Evolutionary conservation across 225 moss, liverwort and hornwort species (phyloP), one percentile per base, ranked within the genome.

Genomic region (Takakia lepidozioides): DNA sequence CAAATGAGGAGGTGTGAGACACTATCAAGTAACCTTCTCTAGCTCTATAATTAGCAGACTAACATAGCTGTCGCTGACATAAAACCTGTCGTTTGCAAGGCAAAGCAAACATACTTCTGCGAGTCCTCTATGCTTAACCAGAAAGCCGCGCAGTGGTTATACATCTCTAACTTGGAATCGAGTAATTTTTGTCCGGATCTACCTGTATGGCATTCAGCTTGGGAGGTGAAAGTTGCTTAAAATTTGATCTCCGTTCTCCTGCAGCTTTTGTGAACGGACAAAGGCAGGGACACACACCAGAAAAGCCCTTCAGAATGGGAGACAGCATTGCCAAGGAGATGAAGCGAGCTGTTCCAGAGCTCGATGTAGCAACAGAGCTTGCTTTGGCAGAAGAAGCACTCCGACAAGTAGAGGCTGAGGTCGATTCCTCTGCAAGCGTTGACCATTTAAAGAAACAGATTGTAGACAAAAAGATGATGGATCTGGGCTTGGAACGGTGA

Each of bases 181-280:
- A n/a, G n/a, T n/a, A n/a, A n/a, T n/a, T n/a, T n/a, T n/a, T n/a
- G n/a, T n/a, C n/a, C n/a, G n/a, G n/a, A n/a, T n/a, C n/a, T n/a
- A n/a, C n/a, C n/a, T n/a, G n/a, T n/a, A n/a, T n/a, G n/a, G n/a
- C n/a, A n/a, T n/a, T n/a, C n/a, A n/a, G n/a, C n/a, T n/a, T n/a
- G n/a, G n/a, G n/a, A n/a, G n/a, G n/a, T n/a, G n/a, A n/a, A n/a
- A n/a, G n/a, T n/a, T 32, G 32, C 32, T 32, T 14, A 17, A 40
- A 11, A 8, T 26, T 8, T 43, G 10, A 1, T 48, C 4, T 5
- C 39, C 10, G 14, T 3, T 18, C 8, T 21, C 10, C 48, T 38
- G 66, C 72, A 88, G 87, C 87, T 39, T 88, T 77, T 38, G 87
- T 88, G 8, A 84, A 88, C 45, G 87, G 87, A 34, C 84, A 72